A percentile compares a stretch with the other conserved stretches of the same genome.
phyloP scores from a whole-genome alignment of 2,329 filamentous ascomycete species.

The Keithomyces neogunnii region DNA sequence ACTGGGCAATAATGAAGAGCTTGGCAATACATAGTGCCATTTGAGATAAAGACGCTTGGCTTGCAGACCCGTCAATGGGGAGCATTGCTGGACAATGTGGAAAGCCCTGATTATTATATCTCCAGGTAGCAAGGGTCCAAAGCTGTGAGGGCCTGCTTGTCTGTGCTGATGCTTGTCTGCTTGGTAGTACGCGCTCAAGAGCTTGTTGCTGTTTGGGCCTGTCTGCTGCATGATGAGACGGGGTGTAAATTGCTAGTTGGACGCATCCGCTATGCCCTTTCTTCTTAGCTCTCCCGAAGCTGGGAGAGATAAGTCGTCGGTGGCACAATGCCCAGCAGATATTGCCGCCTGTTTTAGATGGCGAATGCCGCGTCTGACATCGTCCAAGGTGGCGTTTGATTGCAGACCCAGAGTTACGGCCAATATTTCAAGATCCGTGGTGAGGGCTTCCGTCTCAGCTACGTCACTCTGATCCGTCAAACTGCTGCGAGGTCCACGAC shows the following conservation, averaged over 20 bases:
- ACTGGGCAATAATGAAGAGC: too few species aligned
- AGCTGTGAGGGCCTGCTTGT: too few species aligned
- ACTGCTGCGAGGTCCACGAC: not conserved
- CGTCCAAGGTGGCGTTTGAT: conserved; percentile 24
- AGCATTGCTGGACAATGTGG: too few species aligned
- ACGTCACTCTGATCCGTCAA: not conserved
- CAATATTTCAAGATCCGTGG: conserved; percentile 25
- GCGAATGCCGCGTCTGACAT: conserved; percentile 25
- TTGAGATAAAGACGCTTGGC: too few species aligned
- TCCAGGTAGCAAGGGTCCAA: too few species aligned
- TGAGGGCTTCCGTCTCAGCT: conserved; percentile 9
- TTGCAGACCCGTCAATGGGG: too few species aligned
- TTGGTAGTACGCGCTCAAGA: too few species aligned
- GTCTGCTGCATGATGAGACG: too few species aligned
- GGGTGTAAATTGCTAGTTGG: not conserved
- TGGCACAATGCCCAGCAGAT: not conserved
- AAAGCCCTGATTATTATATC: too few species aligned
- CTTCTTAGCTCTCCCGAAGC: not conserved
- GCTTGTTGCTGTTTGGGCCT: too few species aligned
- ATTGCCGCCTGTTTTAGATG: conserved; percentile 16
- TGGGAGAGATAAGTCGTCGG: not conserved
- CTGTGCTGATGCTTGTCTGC: too few species aligned
- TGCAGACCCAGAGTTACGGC: conserved; percentile 25
- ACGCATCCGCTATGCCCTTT: not conserved
- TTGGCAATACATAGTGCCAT: too few species aligned